Evolutionary conservation across 257 asterid genomes (phyloP).

Genomic region (Solanum clarkiae): DNA sequence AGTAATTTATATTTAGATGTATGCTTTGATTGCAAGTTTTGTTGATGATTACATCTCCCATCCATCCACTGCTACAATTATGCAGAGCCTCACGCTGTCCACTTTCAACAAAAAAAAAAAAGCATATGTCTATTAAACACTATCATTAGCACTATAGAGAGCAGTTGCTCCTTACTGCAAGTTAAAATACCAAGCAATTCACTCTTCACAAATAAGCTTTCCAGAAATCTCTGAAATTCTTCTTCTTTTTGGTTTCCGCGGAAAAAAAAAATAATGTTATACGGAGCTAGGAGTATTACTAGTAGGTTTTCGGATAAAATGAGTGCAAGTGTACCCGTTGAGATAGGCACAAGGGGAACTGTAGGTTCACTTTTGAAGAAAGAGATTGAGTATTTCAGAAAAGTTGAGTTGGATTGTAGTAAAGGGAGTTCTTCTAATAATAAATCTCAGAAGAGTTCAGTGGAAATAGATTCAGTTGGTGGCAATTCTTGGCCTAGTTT

Average conservation of each 20-base stretch:
- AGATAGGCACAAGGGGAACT: constrained; percentile 76
- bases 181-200: constrained; percentile 3
- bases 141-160: constrained; percentile 1
- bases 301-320: constrained; percentile 13
- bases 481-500: constrained; percentile 45
- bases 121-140: not conserved
- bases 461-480: constrained; percentile 17
- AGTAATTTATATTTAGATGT: not conserved
- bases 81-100: constrained; percentile 14
- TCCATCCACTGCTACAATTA: constrained; percentile 9
- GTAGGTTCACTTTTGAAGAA: constrained; percentile 69
- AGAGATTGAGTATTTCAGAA: constrained; percentile 72
- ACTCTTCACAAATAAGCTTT: constrained; percentile 1
- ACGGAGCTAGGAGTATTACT: not conserved
- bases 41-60: constrained; percentile 13
- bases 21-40: constrained; percentile 8
- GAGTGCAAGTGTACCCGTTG: constrained; percentile 21
- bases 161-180: constrained; percentile 7
- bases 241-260: not conserved
- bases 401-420: not conserved
- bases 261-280: constrained; percentile 6
- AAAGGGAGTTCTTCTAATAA: not conserved
- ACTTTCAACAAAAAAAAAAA: constrained; percentile 4
- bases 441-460: not conserved
- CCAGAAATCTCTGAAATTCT: not conserved